A percentile compares a stretch with the other conserved stretches of the same genome.
These are phyloP conservation scores for Microascus cirrosus DNA, from an alignment of 2,329 filamentous ascomycete genomes.

Conservation along the genomic window DNA sequence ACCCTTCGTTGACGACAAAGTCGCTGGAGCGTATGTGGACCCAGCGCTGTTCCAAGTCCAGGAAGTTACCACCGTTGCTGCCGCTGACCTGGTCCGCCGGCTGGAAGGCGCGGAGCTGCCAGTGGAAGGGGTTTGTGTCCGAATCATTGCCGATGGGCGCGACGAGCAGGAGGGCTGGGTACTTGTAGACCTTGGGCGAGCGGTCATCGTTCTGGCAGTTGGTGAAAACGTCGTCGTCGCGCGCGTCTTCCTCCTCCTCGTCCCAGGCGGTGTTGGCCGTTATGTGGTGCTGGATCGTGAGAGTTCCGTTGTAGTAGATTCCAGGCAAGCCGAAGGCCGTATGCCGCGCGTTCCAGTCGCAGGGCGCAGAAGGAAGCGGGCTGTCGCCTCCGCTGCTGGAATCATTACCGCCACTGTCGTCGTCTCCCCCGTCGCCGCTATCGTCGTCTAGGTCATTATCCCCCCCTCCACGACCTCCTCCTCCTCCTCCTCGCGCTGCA, in stretches of 20 bases:
- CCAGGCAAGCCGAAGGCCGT: constrained; percentile 7
- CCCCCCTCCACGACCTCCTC: too few species aligned
- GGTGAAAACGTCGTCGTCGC: not conserved
- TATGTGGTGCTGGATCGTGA: constrained; percentile 8
- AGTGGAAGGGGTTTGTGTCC: constrained; percentile 10
- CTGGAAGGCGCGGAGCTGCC: constrained; percentile 8
- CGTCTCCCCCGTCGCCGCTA: not conserved
- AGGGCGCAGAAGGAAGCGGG: too few species aligned
- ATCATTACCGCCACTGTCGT: not conserved
- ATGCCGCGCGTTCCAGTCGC: not conserved
- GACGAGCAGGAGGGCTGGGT: constrained; percentile 8
- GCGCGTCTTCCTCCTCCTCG: not conserved
- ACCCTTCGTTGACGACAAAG: constrained; percentile 5
- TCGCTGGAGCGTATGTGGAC: constrained; percentile 10
- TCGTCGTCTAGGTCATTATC: too few species aligned
- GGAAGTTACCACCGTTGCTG: not conserved
- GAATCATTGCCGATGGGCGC: constrained; percentile 9
- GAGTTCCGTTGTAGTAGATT: constrained; percentile 10
- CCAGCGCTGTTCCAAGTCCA: constrained; percentile 9
- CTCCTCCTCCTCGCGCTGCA: not conserved
- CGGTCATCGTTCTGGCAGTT: constrained; percentile 8
- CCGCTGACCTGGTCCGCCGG: constrained; percentile 1
- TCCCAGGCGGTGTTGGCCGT: constrained; percentile 7
- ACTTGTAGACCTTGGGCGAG: constrained; percentile 6
- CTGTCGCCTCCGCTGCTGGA: not conserved